A percentile compares a stretch with the other conserved stretches of the same genome.
phyloP scores from a whole-genome alignment of 106 monocot genomes.

The Ottelia alismoides region DNA sequence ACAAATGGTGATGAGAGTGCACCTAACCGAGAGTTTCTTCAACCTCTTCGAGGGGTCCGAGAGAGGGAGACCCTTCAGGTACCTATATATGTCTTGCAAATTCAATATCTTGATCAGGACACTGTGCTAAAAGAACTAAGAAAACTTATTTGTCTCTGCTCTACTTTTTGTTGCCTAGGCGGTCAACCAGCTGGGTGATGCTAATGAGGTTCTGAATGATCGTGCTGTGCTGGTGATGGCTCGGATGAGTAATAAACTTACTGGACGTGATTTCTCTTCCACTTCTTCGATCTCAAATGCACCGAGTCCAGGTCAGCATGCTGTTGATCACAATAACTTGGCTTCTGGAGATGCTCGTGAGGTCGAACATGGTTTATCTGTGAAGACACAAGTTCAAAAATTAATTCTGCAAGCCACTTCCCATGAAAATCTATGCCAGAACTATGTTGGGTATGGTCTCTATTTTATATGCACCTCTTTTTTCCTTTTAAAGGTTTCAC shows the following conservation, averaged over 20 bases:
- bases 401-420: slow-evolving; percentile 74
- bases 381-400: slow-evolving; percentile 77
- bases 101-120: neutral
- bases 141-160: neutral
- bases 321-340: slow-evolving; percentile 22
- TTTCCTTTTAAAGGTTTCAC: no score
- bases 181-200: slow-evolving; percentile 90
- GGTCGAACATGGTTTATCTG: slow-evolving; percentile 62
- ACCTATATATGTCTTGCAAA: neutral
- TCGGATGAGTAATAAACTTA: slow-evolving; percentile 90
- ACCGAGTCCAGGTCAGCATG: slow-evolving; percentile 23
- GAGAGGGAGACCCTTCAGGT: slow-evolving; percentile 92
- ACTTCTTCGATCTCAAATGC: slow-evolving; percentile 33
- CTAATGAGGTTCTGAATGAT: slow-evolving; percentile 87
- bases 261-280: slow-evolving; percentile 70
- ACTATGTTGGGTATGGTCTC: slow-evolving; percentile 94
- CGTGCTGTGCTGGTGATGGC: slow-evolving; percentile 84
- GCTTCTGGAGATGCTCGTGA: slow-evolving; percentile 47
- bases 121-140: neutral
- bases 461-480: no score
- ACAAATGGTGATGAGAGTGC: slow-evolving; percentile 62
- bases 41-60: slow-evolving; percentile 80
- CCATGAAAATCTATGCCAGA: slow-evolving; percentile 89
- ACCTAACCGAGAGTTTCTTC: slow-evolving; percentile 43
- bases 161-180: slow-evolving; percentile 26